Conservation (phyloP, 2,329 filamentous ascomycete genomes). For the Raffaelea arxii region DNA sequence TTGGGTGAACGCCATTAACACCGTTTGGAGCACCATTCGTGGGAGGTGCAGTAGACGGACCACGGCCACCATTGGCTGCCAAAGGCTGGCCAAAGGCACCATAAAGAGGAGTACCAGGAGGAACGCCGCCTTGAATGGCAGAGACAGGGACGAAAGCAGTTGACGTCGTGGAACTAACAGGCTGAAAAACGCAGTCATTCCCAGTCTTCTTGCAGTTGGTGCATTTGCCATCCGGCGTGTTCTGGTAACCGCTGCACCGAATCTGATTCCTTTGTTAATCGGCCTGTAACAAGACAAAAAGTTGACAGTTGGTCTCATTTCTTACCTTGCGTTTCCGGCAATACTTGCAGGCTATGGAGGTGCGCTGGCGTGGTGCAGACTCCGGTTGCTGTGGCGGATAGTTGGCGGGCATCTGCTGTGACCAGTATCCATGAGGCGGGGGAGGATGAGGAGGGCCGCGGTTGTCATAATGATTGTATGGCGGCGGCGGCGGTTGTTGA, state of each 20-base stretch:
- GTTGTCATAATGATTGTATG: slow-evolving; percentile 14
- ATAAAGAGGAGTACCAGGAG: slow-evolving; percentile 45
- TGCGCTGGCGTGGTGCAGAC: slow-evolving; percentile 47
- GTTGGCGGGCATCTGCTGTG: slow-evolving; percentile 14
- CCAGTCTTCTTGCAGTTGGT: slow-evolving; percentile 53
- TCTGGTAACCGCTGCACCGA: slow-evolving; percentile 51
- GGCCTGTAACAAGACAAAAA: background rate
- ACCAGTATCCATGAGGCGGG: slow-evolving; percentile 9
- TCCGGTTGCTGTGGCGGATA: slow-evolving; percentile 29
- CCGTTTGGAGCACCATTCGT: slow-evolving; percentile 10
- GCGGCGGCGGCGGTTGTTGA: slow-evolving; percentile 12
- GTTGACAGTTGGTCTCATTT: slow-evolving; percentile 7
- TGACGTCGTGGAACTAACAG: slow-evolving; percentile 41
- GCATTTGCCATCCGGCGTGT: slow-evolving; percentile 48
- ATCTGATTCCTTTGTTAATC: slow-evolving; percentile 32
- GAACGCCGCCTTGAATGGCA: slow-evolving; percentile 46
- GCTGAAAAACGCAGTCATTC: slow-evolving; percentile 52
- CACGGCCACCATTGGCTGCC: slow-evolving; percentile 12
- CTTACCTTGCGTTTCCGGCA: slow-evolving; percentile 51
- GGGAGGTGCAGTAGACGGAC: slow-evolving; percentile 6
- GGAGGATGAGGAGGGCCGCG: slow-evolving; percentile 8
- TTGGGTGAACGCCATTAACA: slow-evolving; percentile 4
- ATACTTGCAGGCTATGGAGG: slow-evolving; percentile 51
- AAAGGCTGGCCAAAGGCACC: slow-evolving; percentile 50
- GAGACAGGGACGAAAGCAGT: slow-evolving; percentile 51